Evolutionary conservation across 2,329 filamentous ascomycete genomes (phyloP), one percentile per base, ranked within the genome.

Genomic region (Pyricularia grisea): DNA sequence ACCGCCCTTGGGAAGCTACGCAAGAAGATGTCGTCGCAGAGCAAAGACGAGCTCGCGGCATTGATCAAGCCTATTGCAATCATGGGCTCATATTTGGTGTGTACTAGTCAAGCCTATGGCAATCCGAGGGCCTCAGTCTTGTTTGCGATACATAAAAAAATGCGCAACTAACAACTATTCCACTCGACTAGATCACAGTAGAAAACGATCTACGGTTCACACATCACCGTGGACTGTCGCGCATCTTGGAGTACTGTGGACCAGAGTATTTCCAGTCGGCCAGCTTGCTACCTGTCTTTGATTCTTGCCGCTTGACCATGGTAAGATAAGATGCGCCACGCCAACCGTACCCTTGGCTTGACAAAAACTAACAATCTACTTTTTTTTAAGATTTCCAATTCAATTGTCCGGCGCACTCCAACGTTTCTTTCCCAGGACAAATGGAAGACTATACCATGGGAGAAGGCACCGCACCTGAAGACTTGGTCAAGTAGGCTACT

Each of bases 241-340:
- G 72, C n/a, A 73, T 75, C 28, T 67, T 75, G n/a, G 71, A 73
- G 68, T 69, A 72, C 30, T 75, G 74, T 25, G 74, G 74, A 0
- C 74, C 74, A 3, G 71, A 70, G 60, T 67, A 68, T 31, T 75
- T 75, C 66, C 74, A 75, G 61, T 71, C 72, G 3, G 71, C 73
- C 4, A 67, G 69, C 1, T 68, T 75, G 27, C 68, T 75, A 25
- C 73, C 74, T 30, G 68, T 74, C 2, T 75, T 74, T 67, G 72
- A 73, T 50, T 73, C 74, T 11, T 72, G 72, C 42, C 73, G 74
- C n/a, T 71, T 73, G 61, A 70, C 74, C 2, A 67, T 74, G 65
- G 73, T 74, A 68, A 3, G 69, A 36, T 27, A 9, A 4, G 14
- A 12, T 14, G 4, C 17, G 14, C 30, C 4, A 17, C 17, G 14